A percentile compares a stretch with the other conserved stretches of the same genome.
These are phyloP conservation scores for Scutellaria baicalensis DNA, from an alignment of 257 asterid species.

Conservation along the genomic window DNA sequence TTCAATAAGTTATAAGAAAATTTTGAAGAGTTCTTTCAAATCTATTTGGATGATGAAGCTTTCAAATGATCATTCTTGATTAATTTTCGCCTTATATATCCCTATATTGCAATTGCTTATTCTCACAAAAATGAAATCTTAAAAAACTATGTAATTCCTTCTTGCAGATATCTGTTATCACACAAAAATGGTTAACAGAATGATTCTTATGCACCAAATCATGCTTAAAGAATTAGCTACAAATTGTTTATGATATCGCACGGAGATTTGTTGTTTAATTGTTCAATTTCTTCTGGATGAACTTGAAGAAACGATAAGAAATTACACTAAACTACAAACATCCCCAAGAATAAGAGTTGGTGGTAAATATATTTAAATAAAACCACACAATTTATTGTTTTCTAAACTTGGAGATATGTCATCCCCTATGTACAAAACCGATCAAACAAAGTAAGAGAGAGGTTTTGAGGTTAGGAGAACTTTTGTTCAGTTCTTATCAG, in stretches of 20 bases:
- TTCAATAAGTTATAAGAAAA: too few species aligned
- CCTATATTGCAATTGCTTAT: not conserved
- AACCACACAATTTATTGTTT: slow-evolving; percentile 18
- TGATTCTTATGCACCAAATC: not conserved
- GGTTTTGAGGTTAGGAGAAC: slow-evolving; percentile 11
- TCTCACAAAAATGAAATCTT: not conserved
- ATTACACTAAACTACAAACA: not conserved
- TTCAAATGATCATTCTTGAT: too few species aligned
- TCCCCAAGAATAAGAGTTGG: not conserved
- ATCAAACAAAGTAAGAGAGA: not conserved
- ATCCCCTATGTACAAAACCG: slow-evolving; percentile 24
- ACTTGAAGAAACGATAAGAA: not conserved
- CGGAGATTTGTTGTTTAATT: too few species aligned
- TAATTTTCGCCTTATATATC: not conserved
- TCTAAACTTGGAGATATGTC: slow-evolving; percentile 8
- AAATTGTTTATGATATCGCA: not conserved
- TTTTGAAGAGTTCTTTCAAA: too few species aligned
- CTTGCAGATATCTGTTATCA: too few species aligned
- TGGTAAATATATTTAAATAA: not conserved
- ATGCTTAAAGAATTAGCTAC: not conserved
- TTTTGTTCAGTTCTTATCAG: slow-evolving; percentile 26
- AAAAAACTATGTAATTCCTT: too few species aligned
- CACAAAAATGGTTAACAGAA: not conserved
- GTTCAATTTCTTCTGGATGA: not conserved
- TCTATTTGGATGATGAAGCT: too few species aligned